Conservation (phyloP, 345 rosid species). For the Gossypium mustelinum region DNA sequence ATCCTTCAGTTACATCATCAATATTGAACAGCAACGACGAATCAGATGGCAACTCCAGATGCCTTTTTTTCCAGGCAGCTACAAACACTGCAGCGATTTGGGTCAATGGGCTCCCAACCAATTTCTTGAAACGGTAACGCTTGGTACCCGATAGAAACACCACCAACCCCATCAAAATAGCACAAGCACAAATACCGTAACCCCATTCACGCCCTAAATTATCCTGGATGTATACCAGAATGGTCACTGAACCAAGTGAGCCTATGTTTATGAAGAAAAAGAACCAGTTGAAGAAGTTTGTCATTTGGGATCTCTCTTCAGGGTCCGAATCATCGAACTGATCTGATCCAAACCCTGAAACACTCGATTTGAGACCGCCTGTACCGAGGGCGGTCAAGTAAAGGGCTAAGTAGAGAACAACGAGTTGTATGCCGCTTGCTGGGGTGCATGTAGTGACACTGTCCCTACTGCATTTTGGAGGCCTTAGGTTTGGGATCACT, state of each 20-base stretch:
- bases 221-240: conserved; percentile 89
- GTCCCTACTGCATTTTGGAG: conserved; percentile 54
- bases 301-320: conserved; percentile 60
- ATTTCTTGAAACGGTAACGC: conserved; percentile 78
- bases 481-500: conserved; percentile 64
- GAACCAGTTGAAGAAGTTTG: conserved; percentile 83
- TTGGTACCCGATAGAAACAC: conserved; percentile 71
- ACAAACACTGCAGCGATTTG: conserved; percentile 69
- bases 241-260: conserved; percentile 70
- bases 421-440: conserved; percentile 57
- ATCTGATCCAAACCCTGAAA: conserved; percentile 91
- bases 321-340: conserved; percentile 77
- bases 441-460: conserved; percentile 45
- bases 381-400: conserved; percentile 86
- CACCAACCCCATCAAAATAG: conserved; percentile 52
- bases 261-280: conserved; percentile 85
- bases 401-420: conserved; percentile 61
- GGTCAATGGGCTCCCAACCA: conserved; percentile 87
- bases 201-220: conserved; percentile 84
- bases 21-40: conserved; percentile 43
- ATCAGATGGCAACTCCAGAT: conserved; percentile 57
- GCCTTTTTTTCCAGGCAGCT: conserved; percentile 65
- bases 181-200: conserved; percentile 71
- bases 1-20: conserved; percentile 45
- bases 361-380: conserved; percentile 92